Evolutionary conservation across 305 asterid species (phyloP), one percentile per base, ranked within the genome.

Genomic region (Striga hermonthica): DNA sequence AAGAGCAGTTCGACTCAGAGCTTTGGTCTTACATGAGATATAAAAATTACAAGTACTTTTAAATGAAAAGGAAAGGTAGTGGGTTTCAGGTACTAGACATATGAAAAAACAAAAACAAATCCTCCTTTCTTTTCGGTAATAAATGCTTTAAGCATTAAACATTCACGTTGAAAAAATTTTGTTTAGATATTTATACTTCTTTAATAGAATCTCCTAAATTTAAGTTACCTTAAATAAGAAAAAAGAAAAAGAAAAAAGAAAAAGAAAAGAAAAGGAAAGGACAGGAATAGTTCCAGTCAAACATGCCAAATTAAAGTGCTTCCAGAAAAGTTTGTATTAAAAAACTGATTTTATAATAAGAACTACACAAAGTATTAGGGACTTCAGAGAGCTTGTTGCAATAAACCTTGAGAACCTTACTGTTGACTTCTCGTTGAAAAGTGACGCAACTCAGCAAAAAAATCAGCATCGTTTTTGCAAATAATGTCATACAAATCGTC

Each of bases 371-470:
- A 8, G 45, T 45, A 55, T 57, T 43, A 34, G 52, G 52, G 49
- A 43, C 35, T 68, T 59, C 40, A 60, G 15, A 14, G 38, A 48
- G 28, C 52, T 72, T 58, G 64, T 62, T 43, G 66, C 66, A 55
- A 58, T 63, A 58, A 43, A 70, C 34, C 38, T 49, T 45, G 71
- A 62, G 62, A 69, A 71, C 69, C 79, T 75, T 79, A 89, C 95
- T 57, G 72, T 70, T 75, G 73, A 61, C 80, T 78, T 41, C 44
- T 76, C 66, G 70, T 65, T 14, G 82, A 75, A 77, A 80, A 76
- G 59, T 68, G 80, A 41, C 86, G 94, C 75, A 89, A 79, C 73
- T 74, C 85, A 65, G 71, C 80, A 74, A 89, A 81, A 81, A 87
- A 73, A 70, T 81, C 91, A 63, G 82, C 76, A 76, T 83, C 88